phyloP scores from a whole-genome alignment of 164 flowering plant genomes.

The Piper longum region DNA sequence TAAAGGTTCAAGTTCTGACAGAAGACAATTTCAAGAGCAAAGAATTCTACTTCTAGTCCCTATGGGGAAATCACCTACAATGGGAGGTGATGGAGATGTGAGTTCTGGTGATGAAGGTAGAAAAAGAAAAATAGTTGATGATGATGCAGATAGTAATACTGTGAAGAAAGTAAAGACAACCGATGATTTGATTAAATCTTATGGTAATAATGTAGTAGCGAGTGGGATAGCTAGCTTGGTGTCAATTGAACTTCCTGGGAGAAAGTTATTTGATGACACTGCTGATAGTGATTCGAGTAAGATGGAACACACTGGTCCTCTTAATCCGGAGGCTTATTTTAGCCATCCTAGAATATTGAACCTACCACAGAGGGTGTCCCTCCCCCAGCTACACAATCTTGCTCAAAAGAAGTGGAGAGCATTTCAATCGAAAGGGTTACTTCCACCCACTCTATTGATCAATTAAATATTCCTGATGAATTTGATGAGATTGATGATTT shows the following conservation, averaged over 20 bases:
- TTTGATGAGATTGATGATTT: conserved; percentile 49
- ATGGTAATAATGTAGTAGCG: neutral
- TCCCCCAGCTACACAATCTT: conserved; percentile 8
- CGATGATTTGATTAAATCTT: neutral
- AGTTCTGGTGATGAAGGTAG: conserved; percentile 6
- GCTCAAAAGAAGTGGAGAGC: conserved; percentile 28
- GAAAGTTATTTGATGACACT: conserved; percentile 8
- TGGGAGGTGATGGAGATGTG: conserved; percentile 5
- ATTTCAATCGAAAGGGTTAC: conserved; percentile 30
- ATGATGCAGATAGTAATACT: neutral
- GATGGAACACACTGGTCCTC: conserved; percentile 1
- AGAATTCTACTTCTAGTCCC: conserved; percentile 15
- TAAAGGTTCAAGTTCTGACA: conserved; percentile 22
- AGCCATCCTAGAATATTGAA: conserved; percentile 9
- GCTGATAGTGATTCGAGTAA: conserved; percentile 5
- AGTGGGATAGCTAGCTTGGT: neutral
- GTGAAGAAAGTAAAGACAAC: neutral
- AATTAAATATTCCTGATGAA: conserved; percentile 22
- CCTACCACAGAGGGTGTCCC: conserved; percentile 3
- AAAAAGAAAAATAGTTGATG: conserved; percentile 11
- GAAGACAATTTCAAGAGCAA: conserved; percentile 15
- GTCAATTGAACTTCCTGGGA: conserved; percentile 6
- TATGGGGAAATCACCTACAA: conserved; percentile 12
- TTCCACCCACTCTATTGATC: conserved; percentile 22
- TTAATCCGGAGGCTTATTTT: conserved; percentile 8